Percentiles rank a stretch among this genome's conserved stretches.
Conservation (phyloP, 2,329 filamentous ascomycete genomes). For the Xenoacremonium recifei region DNA sequence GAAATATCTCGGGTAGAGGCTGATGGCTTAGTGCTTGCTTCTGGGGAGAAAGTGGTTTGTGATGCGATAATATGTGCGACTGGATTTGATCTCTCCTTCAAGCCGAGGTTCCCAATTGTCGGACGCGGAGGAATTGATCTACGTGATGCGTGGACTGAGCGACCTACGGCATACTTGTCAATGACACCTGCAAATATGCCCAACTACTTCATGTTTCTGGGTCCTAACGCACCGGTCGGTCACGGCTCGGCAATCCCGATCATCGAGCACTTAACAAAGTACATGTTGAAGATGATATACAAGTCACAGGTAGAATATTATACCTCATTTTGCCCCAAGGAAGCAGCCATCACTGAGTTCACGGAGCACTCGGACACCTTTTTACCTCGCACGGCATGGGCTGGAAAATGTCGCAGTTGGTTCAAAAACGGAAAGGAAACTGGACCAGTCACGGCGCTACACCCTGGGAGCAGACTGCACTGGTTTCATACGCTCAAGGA, state of each 20-base stretch:
- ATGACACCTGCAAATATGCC: not conserved
- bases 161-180: not conserved
- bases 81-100: conserved; percentile 2
- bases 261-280: conserved; percentile 1
- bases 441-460: not conserved
- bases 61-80: conserved; percentile 7
- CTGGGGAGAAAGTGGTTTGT: not conserved
- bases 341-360: not conserved
- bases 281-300: conserved; percentile 1
- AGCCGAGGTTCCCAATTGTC: conserved; percentile 1
- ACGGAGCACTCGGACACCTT: not conserved
- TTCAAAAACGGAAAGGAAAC: conserved; percentile 3
- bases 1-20: not conserved
- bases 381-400: conserved; percentile 1
- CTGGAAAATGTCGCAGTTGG: conserved; percentile 1
- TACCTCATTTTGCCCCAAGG: not conserved
- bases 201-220: conserved; percentile 5
- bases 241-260: conserved; percentile 3
- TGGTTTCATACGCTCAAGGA: not conserved
- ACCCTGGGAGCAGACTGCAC: not conserved
- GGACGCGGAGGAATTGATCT: not conserved
- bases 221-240: conserved; percentile 1
- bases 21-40: not conserved
- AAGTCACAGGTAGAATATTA: conserved; percentile 1
- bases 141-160: not conserved